Evolutionary conservation across 2,329 filamentous ascomycete genomes (phyloP), one percentile per base, ranked within the genome.

Genomic region (Aspergillus fumigatus): DNA sequence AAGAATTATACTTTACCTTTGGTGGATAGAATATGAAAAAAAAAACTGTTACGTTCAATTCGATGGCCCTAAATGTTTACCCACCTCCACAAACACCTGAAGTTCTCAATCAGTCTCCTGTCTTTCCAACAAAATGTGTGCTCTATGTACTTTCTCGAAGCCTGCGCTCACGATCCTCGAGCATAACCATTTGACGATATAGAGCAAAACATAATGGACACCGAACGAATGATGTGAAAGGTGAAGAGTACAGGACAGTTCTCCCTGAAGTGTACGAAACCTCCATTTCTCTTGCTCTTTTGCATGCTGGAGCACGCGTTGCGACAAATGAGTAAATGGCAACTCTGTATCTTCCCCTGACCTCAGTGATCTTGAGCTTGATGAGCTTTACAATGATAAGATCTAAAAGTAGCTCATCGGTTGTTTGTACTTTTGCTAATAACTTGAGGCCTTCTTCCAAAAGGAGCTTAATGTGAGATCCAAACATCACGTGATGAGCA

Each of bases 1-100:
- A 61, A 50, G 35, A 56, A 41, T 43, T 52, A 40, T 41, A 23
- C 19, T 51, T 52, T 38, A 52, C 55, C 51, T 52, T n/a, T 45
- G 23, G 38, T 14, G n/a, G 29, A 54, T 38, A 54, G 26, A 49
- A 57, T 53, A 57, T 38, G 32, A 48, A 57, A 52, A 57, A 48
- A 53, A 43, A 57, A 48, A 53, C 32, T 7, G 19, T 43, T 21
- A 43, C 19, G 21, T 43, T 43, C 17, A 43, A 3, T 21, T 9
- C 40, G 2, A 4, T 10, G 32, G 32, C 14, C 32, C 14, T 26
- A 2, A 5, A 14, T 17, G 3, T 17, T 32, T 38, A 17, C 17
- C 32, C 14, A 3, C 14, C 7, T 38, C 32, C 32, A 7, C 32
- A 38, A 17, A 38, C 14, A 17, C 14, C 32, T 17, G 32, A 6